Percentiles rank a stretch among this genome's conserved stretches.
Conservation (phyloP, 1,284 basidiomycete species). For the Irpex rosettiformis region DNA sequence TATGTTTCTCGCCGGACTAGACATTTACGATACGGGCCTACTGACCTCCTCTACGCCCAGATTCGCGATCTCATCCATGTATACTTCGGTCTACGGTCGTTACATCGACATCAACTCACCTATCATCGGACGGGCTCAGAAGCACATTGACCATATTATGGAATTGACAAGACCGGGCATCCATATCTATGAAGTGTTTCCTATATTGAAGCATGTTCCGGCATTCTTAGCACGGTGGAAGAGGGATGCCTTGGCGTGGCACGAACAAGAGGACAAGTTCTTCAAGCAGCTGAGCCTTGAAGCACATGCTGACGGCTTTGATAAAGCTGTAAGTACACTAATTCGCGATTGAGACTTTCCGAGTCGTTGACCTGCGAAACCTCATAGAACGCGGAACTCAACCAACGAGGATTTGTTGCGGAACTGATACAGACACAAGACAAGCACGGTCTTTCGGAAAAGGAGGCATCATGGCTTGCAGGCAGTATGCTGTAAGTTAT, state of each 20-base stretch:
- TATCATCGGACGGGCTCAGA: neutral
- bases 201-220: slow-evolving; percentile 10
- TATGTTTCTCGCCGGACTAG: neutral
- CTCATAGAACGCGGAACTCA: neutral
- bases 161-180: neutral
- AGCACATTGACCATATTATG: neutral
- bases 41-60: neutral
- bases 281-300: slow-evolving; percentile 5
- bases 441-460: neutral
- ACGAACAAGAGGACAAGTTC: slow-evolving; percentile 5
- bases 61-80: neutral
- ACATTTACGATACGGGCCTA: neutral
- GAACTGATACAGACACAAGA: neutral
- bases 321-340: neutral
- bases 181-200: neutral
- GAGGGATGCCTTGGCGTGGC: slow-evolving; percentile 8
- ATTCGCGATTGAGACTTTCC: neutral
- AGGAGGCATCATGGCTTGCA: neutral
- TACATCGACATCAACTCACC: neutral
- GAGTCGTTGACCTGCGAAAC: neutral
- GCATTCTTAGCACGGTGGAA: slow-evolving; percentile 11
- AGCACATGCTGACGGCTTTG: neutral
- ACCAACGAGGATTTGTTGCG: neutral
- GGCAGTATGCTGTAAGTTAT: neutral
- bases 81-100: neutral